Conservation (phyloP, 768 basidiomycete species). For the Leccinum incarnatum region DNA sequence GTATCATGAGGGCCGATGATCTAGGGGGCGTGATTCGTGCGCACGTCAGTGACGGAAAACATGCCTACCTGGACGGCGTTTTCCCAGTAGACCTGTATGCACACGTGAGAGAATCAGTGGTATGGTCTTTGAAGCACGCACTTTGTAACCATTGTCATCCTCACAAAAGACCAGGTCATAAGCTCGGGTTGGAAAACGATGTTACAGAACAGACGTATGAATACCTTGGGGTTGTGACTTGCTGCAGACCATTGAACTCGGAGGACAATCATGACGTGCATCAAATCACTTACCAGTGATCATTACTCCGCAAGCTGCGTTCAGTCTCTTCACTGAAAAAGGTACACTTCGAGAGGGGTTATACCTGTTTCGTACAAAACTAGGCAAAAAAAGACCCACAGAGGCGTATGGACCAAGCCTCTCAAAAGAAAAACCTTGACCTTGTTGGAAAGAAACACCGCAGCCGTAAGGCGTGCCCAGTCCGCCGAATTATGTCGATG, state of each 20-base stretch:
- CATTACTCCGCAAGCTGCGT: slow-evolving; percentile 84
- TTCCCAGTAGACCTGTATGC: slow-evolving; percentile 78
- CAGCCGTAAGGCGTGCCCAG: slow-evolving; percentile 76
- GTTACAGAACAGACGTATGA: background rate
- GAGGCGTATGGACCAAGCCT: slow-evolving; percentile 76
- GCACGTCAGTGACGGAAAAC: background rate
- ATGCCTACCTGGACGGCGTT: slow-evolving; percentile 72
- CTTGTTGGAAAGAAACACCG: slow-evolving; percentile 60
- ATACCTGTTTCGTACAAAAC: background rate
- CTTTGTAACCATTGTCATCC: slow-evolving; percentile 91
- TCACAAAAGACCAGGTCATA: slow-evolving; percentile 26
- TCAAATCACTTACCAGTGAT: slow-evolving; percentile 64
- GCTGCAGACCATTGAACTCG: slow-evolving; percentile 39
- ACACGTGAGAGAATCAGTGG: background rate
- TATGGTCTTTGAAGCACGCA: slow-evolving; percentile 18
- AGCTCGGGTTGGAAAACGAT: background rate
- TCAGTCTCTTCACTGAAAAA: slow-evolving; percentile 63
- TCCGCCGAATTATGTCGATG: slow-evolving; percentile 76
- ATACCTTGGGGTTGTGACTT: slow-evolving; percentile 85
- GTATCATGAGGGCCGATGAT: slow-evolving; percentile 83
- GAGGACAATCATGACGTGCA: background rate
- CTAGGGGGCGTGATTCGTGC: slow-evolving; percentile 34
- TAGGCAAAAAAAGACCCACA: slow-evolving; percentile 42
- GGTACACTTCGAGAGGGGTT: slow-evolving; percentile 58
- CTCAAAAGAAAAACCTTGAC: slow-evolving; percentile 68